Evolutionary conservation across 176 grass and related monocot species (phyloP).

Genomic region (Bonia amplexicaulis): DNA sequence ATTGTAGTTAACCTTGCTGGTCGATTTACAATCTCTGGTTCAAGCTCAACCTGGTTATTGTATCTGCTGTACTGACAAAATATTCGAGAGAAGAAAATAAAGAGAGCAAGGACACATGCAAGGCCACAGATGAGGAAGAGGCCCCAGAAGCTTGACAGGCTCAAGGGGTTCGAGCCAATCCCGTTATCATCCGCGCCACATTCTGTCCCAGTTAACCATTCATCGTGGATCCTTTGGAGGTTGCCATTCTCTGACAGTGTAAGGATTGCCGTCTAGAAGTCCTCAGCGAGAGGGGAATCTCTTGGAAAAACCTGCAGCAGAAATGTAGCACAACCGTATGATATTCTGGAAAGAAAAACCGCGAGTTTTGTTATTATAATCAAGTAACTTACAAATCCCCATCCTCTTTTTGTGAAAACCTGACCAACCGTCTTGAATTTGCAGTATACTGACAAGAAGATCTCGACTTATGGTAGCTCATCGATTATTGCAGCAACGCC

Average conservation of each 20-base stretch:
- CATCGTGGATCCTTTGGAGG: slow-evolving; percentile 82
- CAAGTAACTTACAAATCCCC: slow-evolving; percentile 86
- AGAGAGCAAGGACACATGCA: slow-evolving; percentile 58
- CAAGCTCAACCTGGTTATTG: slow-evolving; percentile 44
- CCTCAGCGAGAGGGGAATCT: slow-evolving; percentile 79
- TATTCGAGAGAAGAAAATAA: slow-evolving; percentile 54
- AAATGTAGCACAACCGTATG: neutral
- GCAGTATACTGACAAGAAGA: slow-evolving; percentile 78
- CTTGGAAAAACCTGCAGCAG: slow-evolving; percentile 79
- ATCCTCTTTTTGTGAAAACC: slow-evolving; percentile 95
- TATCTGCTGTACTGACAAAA: slow-evolving; percentile 70
- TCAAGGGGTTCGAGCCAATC: slow-evolving; percentile 50
- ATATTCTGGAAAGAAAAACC: neutral
- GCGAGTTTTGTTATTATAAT: neutral
- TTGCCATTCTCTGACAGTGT: slow-evolving; percentile 81
- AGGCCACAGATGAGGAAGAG: slow-evolving; percentile 77
- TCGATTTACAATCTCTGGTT: slow-evolving; percentile 42
- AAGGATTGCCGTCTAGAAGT: slow-evolving; percentile 86
- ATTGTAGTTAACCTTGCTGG: slow-evolving; percentile 55
- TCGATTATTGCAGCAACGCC: slow-evolving; percentile 87
- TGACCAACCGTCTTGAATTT: slow-evolving; percentile 79
- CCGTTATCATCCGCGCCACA: slow-evolving; percentile 29
- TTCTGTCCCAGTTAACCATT: slow-evolving; percentile 58
- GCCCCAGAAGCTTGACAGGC: slow-evolving; percentile 68
- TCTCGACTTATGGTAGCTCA: slow-evolving; percentile 75